A percentile compares a stretch with the other conserved stretches of the same genome.
Conservation (phyloP, 768 basidiomycete genomes). For the Pulveroboletus sp. region DNA sequence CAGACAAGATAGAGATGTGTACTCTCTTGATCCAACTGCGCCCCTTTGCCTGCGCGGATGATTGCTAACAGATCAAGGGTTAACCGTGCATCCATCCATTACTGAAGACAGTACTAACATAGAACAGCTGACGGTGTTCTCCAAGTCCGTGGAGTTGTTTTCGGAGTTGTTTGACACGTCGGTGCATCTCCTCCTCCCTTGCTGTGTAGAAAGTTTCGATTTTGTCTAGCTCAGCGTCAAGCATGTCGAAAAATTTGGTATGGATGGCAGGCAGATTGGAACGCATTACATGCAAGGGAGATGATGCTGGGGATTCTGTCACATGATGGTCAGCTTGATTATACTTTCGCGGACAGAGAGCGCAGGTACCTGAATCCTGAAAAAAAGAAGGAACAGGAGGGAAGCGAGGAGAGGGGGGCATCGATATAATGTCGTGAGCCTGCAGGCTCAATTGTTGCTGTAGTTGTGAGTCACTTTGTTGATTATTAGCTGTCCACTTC, state of each 20-base stretch:
- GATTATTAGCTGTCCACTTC: constrained; percentile 1
- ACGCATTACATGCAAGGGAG: constrained; percentile 48
- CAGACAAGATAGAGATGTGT: constrained; percentile 2
- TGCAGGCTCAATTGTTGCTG: background rate
- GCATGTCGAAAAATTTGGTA: constrained; percentile 66
- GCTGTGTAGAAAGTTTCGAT: constrained; percentile 80
- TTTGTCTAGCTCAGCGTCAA: constrained; percentile 82
- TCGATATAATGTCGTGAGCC: constrained; percentile 4
- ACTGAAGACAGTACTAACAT: constrained; percentile 40
- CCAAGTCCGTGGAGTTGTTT: constrained; percentile 73
- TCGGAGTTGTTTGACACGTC: constrained; percentile 46
- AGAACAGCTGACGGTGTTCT: constrained; percentile 59
- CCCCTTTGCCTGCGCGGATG: constrained; percentile 1
- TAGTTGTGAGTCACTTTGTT: constrained; percentile 10
- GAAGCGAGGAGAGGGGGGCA: constrained; percentile 7
- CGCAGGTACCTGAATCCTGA: constrained; percentile 12
- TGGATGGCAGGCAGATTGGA: constrained; percentile 59
- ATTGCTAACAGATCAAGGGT: constrained; percentile 14
- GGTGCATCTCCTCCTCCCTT: constrained; percentile 61
- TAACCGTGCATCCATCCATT: background rate
- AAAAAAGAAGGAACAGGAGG: constrained; percentile 2
- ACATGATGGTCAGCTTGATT: background rate
- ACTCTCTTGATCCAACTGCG: constrained; percentile 14
- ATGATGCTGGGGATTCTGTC: constrained; percentile 16
- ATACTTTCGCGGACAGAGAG: background rate